Evolutionary conservation across 2,329 filamentous ascomycete species (phyloP).

Genomic region (Eutypella sp.): DNA sequence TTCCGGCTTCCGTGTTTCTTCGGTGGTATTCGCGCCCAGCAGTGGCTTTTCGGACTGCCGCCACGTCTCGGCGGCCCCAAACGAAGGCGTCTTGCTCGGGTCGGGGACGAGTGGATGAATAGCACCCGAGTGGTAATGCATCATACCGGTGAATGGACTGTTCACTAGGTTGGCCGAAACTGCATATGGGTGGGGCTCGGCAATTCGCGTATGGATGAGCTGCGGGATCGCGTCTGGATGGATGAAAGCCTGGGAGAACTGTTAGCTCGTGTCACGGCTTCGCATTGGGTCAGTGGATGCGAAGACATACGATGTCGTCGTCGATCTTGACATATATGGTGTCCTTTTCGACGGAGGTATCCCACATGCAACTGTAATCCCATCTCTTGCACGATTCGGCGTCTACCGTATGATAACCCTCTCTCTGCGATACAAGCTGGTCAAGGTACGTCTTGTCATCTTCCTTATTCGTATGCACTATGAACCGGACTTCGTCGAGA

Average conservation of each 20-base stretch:
- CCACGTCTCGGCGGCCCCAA: slow-evolving; percentile 30
- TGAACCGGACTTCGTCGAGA: slow-evolving; percentile 40
- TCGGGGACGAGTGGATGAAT: slow-evolving; percentile 51
- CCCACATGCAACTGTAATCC: slow-evolving; percentile 30
- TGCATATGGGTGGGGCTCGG: slow-evolving; percentile 44
- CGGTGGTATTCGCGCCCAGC: slow-evolving; percentile 18
- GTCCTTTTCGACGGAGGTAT: slow-evolving; percentile 24
- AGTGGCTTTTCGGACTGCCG: slow-evolving; percentile 28
- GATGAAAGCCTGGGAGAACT: slow-evolving; percentile 19
- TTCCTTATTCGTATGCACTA: slow-evolving; percentile 34
- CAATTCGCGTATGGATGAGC: slow-evolving; percentile 46
- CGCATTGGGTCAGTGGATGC: neutral
- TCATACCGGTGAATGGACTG: slow-evolving; percentile 46
- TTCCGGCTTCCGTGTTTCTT: slow-evolving; percentile 19
- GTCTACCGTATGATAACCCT: slow-evolving; percentile 31
- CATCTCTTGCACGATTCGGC: slow-evolving; percentile 29
- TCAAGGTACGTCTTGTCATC: slow-evolving; percentile 36
- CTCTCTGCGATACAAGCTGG: slow-evolving; percentile 30
- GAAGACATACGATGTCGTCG: slow-evolving; percentile 37
- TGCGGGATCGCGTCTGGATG: slow-evolving; percentile 41
- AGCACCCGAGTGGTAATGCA: slow-evolving; percentile 49
- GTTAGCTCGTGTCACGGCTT: slow-evolving; percentile 1
- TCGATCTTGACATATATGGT: slow-evolving; percentile 40
- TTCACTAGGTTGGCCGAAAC: slow-evolving; percentile 55
- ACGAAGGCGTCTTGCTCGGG: slow-evolving; percentile 18